Percentiles rank a stretch among this genome's conserved stretches.
phyloP scores from a whole-genome alignment of 805 yeast genomes.

The Zygosaccharomyces lentus region DNA sequence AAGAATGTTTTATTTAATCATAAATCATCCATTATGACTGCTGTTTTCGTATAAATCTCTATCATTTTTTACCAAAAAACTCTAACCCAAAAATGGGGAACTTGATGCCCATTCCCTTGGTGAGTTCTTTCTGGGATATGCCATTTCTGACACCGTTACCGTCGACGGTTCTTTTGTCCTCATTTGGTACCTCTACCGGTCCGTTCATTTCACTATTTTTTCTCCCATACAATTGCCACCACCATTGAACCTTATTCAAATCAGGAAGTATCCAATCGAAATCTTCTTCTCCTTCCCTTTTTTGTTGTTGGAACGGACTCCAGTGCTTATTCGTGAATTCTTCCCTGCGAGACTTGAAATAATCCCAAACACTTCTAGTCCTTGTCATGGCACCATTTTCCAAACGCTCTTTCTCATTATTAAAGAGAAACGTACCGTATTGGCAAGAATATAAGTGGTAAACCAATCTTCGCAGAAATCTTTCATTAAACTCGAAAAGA shows the following conservation, averaged over 20 bases:
- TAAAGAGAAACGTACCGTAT: slow-evolving; percentile 83
- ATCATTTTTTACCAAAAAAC: slow-evolving; percentile 22
- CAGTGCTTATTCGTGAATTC: slow-evolving; percentile 64
- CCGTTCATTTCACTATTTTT: slow-evolving; percentile 62
- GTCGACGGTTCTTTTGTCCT: not conserved
- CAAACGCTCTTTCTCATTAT: slow-evolving; percentile 62
- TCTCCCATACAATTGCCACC: slow-evolving; percentile 83
- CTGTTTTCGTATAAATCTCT: not conserved
- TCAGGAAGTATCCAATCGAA: slow-evolving; percentile 49
- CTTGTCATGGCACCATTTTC: slow-evolving; percentile 40
- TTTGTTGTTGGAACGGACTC: slow-evolving; percentile 18
- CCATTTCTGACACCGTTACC: not conserved
- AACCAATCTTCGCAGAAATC: slow-evolving; percentile 75
- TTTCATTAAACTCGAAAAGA: slow-evolving; percentile 80
- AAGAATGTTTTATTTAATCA: not conserved
- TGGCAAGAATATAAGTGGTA: slow-evolving; percentile 93
- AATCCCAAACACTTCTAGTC: slow-evolving; percentile 89
- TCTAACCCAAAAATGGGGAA: slow-evolving; percentile 25
- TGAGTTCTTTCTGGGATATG: slow-evolving; percentile 4
- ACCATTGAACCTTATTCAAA: slow-evolving; percentile 58
- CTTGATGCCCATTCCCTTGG: slow-evolving; percentile 13
- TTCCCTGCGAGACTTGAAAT: slow-evolving; percentile 66
- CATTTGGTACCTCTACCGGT: not conserved
- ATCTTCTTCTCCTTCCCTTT: slow-evolving; percentile 32
- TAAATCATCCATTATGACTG: not conserved